A percentile compares a stretch with the other conserved stretches of the same genome.
Conservation (phyloP, 192 early-diverging fungal species). For the Powellomyces hirtus region DNA sequence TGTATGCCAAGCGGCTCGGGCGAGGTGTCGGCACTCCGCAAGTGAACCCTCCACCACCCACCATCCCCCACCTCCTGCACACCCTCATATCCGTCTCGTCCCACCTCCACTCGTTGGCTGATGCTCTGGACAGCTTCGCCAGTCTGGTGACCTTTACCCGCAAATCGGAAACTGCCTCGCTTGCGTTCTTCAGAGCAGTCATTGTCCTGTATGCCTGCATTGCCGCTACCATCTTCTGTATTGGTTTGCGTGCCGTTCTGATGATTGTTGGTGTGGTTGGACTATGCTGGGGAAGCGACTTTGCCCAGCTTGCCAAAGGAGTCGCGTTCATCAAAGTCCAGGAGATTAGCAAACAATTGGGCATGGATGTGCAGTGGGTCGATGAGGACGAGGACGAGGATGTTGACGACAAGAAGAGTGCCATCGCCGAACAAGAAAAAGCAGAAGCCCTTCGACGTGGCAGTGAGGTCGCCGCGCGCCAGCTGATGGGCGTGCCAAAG, state of each 20-base stretch:
- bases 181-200: conserved; percentile 15
- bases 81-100: conserved; percentile 10
- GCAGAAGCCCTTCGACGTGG: conserved; percentile 1
- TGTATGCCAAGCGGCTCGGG: conserved; percentile 12
- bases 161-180: conserved; percentile 10
- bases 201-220: conserved; percentile 2
- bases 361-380: not conserved
- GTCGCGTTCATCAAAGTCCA: not conserved
- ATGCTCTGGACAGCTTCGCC: conserved; percentile 8
- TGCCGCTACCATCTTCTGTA: not conserved
- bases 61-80: conserved; percentile 20
- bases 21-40: not conserved
- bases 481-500: conserved; percentile 8
- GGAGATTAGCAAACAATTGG: not conserved
- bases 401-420: not conserved
- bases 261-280: conserved; percentile 5
- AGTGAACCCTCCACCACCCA: not conserved
- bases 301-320: not conserved
- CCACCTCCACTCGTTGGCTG: conserved; percentile 9
- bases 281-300: conserved; percentile 20
- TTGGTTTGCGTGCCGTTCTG: conserved; percentile 2
- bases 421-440: not conserved
- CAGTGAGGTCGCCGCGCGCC: conserved; percentile 3
- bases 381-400: conserved; percentile 28
- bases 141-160: conserved; percentile 15